Evolutionary conservation across 2,329 filamentous ascomycete species (phyloP).

Genomic region (Phaeosphaeriaceae sp.): DNA sequence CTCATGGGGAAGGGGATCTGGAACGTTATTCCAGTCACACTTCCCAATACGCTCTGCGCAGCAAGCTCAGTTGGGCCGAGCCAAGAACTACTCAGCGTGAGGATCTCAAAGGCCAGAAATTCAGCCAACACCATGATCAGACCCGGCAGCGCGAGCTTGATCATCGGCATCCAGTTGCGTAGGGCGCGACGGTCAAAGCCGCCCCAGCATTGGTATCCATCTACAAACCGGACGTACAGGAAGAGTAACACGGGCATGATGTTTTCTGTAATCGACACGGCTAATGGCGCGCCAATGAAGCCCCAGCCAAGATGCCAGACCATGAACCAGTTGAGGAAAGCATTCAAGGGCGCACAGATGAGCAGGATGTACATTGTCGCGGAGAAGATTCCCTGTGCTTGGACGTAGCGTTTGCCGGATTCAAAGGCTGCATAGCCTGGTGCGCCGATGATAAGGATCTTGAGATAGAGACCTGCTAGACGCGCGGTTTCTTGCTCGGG

Average conservation of each 20-base stretch:
- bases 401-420: conserved; percentile 82
- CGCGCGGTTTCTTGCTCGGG: conserved; percentile 74
- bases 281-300: conserved; percentile 81
- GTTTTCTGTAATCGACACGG: conserved; percentile 77
- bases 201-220: conserved; percentile 80
- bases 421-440: conserved; percentile 81
- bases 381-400: conserved; percentile 86
- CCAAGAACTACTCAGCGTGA: conserved; percentile 82
- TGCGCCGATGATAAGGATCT: conserved; percentile 72
- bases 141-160: conserved; percentile 84
- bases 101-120: conserved; percentile 89
- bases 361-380: conserved; percentile 84
- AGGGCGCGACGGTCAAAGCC: conserved; percentile 75
- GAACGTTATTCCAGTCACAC: conserved; percentile 80
- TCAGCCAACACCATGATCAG: conserved; percentile 95
- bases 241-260: conserved; percentile 76
- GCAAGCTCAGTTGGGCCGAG: conserved; percentile 82
- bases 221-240: conserved; percentile 74
- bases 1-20: conserved; percentile 92
- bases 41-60: conserved; percentile 85
- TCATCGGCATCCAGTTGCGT: conserved; percentile 82
- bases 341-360: conserved; percentile 82
- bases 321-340: conserved; percentile 79
- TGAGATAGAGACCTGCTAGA: conserved; percentile 79
- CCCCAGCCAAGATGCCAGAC: conserved; percentile 67